phyloP scores from a whole-genome alignment of 495 filamentous ascomycete species.

The Hypoxylon crocopeplum region DNA sequence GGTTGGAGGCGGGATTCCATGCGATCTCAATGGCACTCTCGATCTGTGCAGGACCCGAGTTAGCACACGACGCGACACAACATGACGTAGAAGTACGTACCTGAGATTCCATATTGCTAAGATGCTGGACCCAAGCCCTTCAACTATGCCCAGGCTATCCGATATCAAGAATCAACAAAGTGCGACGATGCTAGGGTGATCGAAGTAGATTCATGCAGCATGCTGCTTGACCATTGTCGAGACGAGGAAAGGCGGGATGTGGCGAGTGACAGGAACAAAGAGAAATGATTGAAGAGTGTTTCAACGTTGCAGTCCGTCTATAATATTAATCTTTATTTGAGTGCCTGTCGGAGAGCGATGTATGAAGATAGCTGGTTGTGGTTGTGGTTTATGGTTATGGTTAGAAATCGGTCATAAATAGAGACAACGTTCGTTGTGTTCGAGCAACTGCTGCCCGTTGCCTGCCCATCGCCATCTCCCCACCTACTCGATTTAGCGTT shows the following conservation, averaged over 20 bases:
- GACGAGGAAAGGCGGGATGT: neutral
- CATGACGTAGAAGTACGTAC: no score
- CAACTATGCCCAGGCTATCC: constrained; percentile 25
- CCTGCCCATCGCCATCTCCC: constrained; percentile 24
- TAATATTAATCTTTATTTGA: neutral
- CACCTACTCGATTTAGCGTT: constrained; percentile 37
- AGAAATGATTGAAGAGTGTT: no score
- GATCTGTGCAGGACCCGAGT: constrained; percentile 68
- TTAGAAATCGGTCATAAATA: constrained; percentile 19
- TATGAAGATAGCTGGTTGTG: neutral
- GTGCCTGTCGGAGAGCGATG: neutral
- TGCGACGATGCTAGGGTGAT: constrained; percentile 5
- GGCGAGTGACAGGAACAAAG: no score
- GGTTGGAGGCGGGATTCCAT: constrained; percentile 76
- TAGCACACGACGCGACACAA: no score
- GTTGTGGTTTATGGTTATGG: constrained; percentile 6
- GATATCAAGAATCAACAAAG: constrained; percentile 24
- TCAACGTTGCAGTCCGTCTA: no score
- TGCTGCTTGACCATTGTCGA: constrained; percentile 33
- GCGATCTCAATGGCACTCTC: constrained; percentile 92
- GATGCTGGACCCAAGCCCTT: constrained; percentile 37
- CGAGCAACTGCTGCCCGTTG: constrained; percentile 3
- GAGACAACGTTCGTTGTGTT: constrained; percentile 22
- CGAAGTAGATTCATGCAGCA: constrained; percentile 30
- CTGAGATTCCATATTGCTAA: constrained; percentile 46